Base-by-base conservation (phyloP, 257 asterid genomes). In the Solanum rostratum region DNA sequence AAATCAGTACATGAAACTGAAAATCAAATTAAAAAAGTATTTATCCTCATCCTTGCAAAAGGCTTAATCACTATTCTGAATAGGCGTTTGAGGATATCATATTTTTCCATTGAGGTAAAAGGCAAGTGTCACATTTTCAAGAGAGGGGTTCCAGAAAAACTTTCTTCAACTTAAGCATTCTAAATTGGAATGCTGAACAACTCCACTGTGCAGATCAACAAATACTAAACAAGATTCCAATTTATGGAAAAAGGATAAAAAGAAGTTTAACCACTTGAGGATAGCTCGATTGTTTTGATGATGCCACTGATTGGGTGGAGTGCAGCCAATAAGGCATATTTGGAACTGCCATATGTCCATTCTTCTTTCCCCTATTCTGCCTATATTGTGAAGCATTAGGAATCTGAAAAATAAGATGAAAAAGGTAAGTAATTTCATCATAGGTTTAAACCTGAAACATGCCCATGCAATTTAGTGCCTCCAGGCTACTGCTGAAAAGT, bases 291-390 rank as follows among this genome's bases (percentile, higher is more conserved):
- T 94, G 97, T 55, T 89, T 91, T 30, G 92, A 85, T 22, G 88
- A 88, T 62, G 87, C 73, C 80, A 85, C 79, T 82, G 88, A 52
- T 85, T 84, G 91, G 83, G 88, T 8, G 14, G 89, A 84, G 79
- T 84, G 90, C 79, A 87, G 92, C 87, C 80, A 16, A 74, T 70
- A 88, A 74, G 91, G 57, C 10, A 85, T 87, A 69, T 87, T 88
- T 65, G 95, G 41, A 59, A 83, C 88, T 82, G 62, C 80, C 57
- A 27, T 46, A 85, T 88, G 84, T 22, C 92, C 93, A 9, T 89
- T 88, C 88, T 86, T 87, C 89, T 92, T 93, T 84, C 92, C 97
- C 84, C 95, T 88, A 88, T 81, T 85, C 74, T 87, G 99, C 84
- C 94, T 89, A 57, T 84, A 88, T n/a, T 95, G 91, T 79, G 93